Percentiles rank a stretch among this genome's conserved stretches.
Evolutionary conservation across 2,329 filamentous ascomycete genomes (phyloP).

Genomic region (Aspergillus sergii): DNA sequence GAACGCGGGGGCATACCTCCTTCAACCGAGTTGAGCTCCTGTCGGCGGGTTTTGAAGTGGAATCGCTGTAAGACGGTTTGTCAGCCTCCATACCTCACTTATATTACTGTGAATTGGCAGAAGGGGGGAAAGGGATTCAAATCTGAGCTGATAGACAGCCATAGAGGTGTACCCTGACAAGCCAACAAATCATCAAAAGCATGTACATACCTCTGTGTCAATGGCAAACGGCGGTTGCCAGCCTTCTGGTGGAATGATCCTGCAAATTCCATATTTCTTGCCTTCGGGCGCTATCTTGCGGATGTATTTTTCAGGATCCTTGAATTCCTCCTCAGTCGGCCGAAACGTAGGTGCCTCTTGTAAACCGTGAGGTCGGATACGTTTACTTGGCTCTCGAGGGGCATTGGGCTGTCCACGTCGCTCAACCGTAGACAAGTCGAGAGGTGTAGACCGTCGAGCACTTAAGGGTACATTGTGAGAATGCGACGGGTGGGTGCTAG

Average conservation of each 20-base stretch:
- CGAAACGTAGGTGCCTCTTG: slow-evolving; percentile 88
- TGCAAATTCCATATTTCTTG: slow-evolving; percentile 86
- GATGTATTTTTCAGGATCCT: slow-evolving; percentile 91
- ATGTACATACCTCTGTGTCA: slow-evolving; percentile 79
- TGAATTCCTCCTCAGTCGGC: slow-evolving; percentile 91
- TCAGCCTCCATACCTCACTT: slow-evolving; percentile 28
- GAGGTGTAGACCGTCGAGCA: slow-evolving; percentile 65
- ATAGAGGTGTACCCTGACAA: not conserved
- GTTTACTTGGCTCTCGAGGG: slow-evolving; percentile 74
- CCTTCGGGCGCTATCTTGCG: slow-evolving; percentile 88
- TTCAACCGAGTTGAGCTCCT: slow-evolving; percentile 97
- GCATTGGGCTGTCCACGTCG: slow-evolving; percentile 80
- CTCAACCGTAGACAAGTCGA: slow-evolving; percentile 89
- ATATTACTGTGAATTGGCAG: not conserved
- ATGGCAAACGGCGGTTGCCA: slow-evolving; percentile 97
- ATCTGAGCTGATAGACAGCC: not conserved
- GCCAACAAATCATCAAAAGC: not conserved
- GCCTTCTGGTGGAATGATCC: slow-evolving; percentile 87
- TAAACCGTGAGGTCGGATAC: slow-evolving; percentile 78
- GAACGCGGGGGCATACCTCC: slow-evolving; percentile 67
- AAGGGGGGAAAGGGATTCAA: not conserved
- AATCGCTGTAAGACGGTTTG: slow-evolving; percentile 67
- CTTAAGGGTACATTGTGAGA: slow-evolving; percentile 61
- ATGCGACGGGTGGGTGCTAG: slow-evolving; percentile 48
- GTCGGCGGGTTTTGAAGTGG: slow-evolving; percentile 92